phyloP scores from a whole-genome alignment of 2,329 filamentous ascomycete genomes.

The Drechslerella stenobrocha region DNA sequence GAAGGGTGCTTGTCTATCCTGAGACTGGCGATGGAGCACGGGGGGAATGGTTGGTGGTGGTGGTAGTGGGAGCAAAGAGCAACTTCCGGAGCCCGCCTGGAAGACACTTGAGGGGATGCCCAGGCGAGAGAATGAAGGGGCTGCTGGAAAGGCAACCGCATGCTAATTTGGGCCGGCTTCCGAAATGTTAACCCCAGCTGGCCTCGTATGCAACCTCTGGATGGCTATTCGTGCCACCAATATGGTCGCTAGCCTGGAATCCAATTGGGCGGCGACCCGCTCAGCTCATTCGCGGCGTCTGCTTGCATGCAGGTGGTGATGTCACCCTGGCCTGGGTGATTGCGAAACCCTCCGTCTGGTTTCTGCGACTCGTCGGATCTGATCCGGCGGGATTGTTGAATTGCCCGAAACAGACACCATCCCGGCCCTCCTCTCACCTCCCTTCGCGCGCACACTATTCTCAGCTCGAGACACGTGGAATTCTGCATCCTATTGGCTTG shows the following conservation, averaged over 20 bases:
- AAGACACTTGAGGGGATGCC: background rate
- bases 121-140: constrained; percentile 30
- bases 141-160: constrained; percentile 33
- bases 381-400: background rate
- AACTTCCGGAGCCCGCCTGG: background rate
- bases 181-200: too few relatives aligned
- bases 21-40: background rate
- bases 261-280: background rate
- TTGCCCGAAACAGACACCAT: constrained; percentile 1
- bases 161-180: constrained; percentile 41
- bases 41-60: background rate
- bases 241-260: background rate
- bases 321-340: background rate
- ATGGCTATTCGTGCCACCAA: constrained; percentile 28
- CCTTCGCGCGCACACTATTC: too few relatives aligned
- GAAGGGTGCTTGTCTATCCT: background rate
- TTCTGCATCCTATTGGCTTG: too few relatives aligned
- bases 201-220: too few relatives aligned
- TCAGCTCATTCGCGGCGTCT: background rate
- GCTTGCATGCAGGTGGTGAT: background rate
- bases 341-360: background rate
- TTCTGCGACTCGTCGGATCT: background rate
- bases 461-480: too few relatives aligned
- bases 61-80: background rate
- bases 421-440: too few relatives aligned